phyloP scores from a whole-genome alignment of 2,329 filamentous ascomycete genomes.

The Blastomyces percursus region DNA sequence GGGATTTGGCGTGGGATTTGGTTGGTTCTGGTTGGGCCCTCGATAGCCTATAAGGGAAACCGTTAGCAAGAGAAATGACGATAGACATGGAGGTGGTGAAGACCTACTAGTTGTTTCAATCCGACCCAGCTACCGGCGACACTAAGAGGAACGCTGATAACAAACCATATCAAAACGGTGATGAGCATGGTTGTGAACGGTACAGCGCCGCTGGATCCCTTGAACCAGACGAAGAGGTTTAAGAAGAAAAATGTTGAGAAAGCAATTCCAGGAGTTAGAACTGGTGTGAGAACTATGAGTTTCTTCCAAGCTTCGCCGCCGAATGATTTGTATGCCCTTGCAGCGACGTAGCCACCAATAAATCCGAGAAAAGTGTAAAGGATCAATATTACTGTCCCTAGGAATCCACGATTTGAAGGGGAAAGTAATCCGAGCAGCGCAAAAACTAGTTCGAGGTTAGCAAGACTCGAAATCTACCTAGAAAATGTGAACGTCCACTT shows the following conservation, averaged over 20 bases:
- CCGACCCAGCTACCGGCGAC: slow-evolving; percentile 86
- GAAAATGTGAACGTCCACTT: slow-evolving; percentile 17
- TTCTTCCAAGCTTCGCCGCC: slow-evolving; percentile 88
- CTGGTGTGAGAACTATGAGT: slow-evolving; percentile 78
- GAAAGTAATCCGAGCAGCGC: slow-evolving; percentile 90
- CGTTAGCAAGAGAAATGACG: slow-evolving; percentile 8
- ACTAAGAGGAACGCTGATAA: slow-evolving; percentile 88
- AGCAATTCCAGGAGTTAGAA: slow-evolving; percentile 74
- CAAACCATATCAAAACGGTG: slow-evolving; percentile 87
- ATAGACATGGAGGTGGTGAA: too few relatives aligned
- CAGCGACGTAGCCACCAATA: slow-evolving; percentile 80
- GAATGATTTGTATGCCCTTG: slow-evolving; percentile 89
- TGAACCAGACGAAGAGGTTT: slow-evolving; percentile 92
- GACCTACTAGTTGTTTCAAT: slow-evolving; percentile 55
- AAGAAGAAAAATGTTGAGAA: slow-evolving; percentile 86
- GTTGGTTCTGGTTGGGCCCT: slow-evolving; percentile 83
- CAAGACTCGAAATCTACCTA: neutral
- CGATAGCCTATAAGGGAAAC: slow-evolving; percentile 42
- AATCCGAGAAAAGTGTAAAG: slow-evolving; percentile 90
- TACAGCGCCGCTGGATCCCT: slow-evolving; percentile 82
- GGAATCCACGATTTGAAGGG: slow-evolving; percentile 85
- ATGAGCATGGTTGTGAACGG: slow-evolving; percentile 96
- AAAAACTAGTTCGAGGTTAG: slow-evolving; percentile 44
- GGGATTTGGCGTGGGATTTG: slow-evolving; percentile 97
- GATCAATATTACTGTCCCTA: slow-evolving; percentile 85